phyloP scores from a whole-genome alignment of 768 basidiomycete genomes.

The Phylloporus arenicola region DNA sequence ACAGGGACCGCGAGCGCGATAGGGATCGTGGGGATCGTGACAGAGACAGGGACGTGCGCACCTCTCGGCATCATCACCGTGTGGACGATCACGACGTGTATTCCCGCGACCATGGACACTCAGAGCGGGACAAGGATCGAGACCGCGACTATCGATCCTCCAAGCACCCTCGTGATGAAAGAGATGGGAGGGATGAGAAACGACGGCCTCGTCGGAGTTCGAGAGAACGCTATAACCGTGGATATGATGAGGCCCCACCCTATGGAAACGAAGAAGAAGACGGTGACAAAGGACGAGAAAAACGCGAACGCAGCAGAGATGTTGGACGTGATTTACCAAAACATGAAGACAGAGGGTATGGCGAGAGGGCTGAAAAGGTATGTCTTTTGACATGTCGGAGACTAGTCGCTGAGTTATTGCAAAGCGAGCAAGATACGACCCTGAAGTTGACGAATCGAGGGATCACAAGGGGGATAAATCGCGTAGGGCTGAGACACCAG shows the following conservation, averaged over 20 bases:
- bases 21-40: slow-evolving; percentile 36
- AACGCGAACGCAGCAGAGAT: slow-evolving; percentile 46
- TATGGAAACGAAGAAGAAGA: slow-evolving; percentile 39
- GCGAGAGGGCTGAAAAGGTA: slow-evolving; percentile 67
- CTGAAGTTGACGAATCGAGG: slow-evolving; percentile 40
- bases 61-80: slow-evolving; percentile 31
- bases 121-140: slow-evolving; percentile 32
- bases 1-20: slow-evolving; percentile 38
- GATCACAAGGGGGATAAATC: slow-evolving; percentile 37
- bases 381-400: slow-evolving; percentile 6
- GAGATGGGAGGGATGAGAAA: slow-evolving; percentile 50
- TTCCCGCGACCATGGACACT: slow-evolving; percentile 32
- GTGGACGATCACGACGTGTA: slow-evolving; percentile 31
- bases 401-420: slow-evolving; percentile 11
- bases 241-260: slow-evolving; percentile 45
- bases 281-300: slow-evolving; percentile 26
- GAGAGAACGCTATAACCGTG: slow-evolving; percentile 35
- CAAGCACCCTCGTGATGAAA: slow-evolving; percentile 50
- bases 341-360: slow-evolving; percentile 44
- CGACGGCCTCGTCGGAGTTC: slow-evolving; percentile 38
- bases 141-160: slow-evolving; percentile 41
- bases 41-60: slow-evolving; percentile 37
- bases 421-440: slow-evolving; percentile 53
- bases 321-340: slow-evolving; percentile 30
- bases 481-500: slow-evolving; percentile 68